A percentile compares a stretch with the other conserved stretches of the same genome.
These are phyloP conservation scores for Kluyveromyces starmeri DNA, from an alignment of 805 yeast species.

Conservation along the genomic window DNA sequence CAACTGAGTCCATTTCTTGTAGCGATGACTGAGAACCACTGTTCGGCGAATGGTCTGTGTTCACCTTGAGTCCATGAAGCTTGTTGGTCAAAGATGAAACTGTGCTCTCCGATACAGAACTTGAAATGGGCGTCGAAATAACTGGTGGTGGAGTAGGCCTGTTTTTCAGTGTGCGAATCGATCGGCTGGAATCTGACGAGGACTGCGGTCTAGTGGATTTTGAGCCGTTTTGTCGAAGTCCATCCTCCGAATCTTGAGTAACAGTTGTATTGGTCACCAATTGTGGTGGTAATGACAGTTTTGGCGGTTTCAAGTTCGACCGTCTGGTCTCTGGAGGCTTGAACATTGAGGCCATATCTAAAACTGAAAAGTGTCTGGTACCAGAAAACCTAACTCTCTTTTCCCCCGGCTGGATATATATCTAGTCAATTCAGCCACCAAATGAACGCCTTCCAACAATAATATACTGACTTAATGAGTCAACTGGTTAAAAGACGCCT, in stretches of 20 bases:
- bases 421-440: no score
- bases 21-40: background rate
- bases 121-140: constrained; percentile 10
- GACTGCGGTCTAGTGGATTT: constrained; percentile 11
- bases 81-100: background rate
- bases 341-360: constrained; percentile 26
- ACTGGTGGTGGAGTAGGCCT: constrained; percentile 27
- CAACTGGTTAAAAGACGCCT: no score
- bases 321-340: constrained; percentile 37
- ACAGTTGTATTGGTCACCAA: constrained; percentile 11
- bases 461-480: no score
- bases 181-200: constrained; percentile 12
- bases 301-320: constrained; percentile 34
- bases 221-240: constrained; percentile 1
- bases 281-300: constrained; percentile 34
- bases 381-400: no score
- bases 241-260: background rate
- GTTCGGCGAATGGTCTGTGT: background rate
- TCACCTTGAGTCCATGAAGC: background rate
- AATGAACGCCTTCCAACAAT: no score
- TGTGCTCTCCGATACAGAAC: background rate
- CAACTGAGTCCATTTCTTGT: constrained; percentile 15
- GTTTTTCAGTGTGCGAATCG: constrained; percentile 12
- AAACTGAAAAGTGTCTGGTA: no score
- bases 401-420: no score